phyloP scores from a whole-genome alignment of 805 yeast species.

The Candida succiphila region DNA sequence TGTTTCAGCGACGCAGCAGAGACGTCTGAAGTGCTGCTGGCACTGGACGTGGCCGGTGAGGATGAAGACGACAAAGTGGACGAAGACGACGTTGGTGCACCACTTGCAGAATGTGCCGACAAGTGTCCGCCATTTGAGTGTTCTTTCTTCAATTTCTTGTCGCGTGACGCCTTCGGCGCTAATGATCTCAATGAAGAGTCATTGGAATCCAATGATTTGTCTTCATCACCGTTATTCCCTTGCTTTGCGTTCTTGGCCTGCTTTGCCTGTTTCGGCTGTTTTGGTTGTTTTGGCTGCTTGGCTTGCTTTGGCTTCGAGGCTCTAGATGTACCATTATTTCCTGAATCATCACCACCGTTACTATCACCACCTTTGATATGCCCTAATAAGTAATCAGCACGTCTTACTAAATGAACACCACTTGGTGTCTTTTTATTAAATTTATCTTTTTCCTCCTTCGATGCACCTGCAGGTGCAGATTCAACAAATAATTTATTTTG shows the following conservation, averaged over 20 bases:
- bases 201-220: no score
- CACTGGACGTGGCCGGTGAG: slow-evolving; percentile 2
- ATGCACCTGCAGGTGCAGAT: slow-evolving; percentile 21
- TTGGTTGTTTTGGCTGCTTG: slow-evolving; percentile 3
- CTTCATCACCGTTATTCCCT: no score
- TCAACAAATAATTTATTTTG: slow-evolving; percentile 77
- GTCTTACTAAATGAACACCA: slow-evolving; percentile 82
- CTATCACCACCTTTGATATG: slow-evolving; percentile 43
- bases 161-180: background rate
- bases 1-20: slow-evolving; percentile 7
- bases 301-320: background rate
- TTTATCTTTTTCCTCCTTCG: slow-evolving; percentile 27
- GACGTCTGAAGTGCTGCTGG: slow-evolving; percentile 10
- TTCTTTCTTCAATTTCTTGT: slow-evolving; percentile 2
- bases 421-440: slow-evolving; percentile 69
- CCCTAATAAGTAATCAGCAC: slow-evolving; percentile 77
- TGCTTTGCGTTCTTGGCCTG: background rate
- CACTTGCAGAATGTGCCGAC: background rate
- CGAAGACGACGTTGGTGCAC: slow-evolving; percentile 1
- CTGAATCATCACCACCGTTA: slow-evolving; percentile 5
- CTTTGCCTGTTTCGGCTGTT: slow-evolving; percentile 2
- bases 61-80: slow-evolving; percentile 4
- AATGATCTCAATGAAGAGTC: background rate
- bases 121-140: background rate
- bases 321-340: background rate